phyloP scores from a whole-genome alignment of 139 green algal genomes.

The Haematococcus lacustris region DNA sequence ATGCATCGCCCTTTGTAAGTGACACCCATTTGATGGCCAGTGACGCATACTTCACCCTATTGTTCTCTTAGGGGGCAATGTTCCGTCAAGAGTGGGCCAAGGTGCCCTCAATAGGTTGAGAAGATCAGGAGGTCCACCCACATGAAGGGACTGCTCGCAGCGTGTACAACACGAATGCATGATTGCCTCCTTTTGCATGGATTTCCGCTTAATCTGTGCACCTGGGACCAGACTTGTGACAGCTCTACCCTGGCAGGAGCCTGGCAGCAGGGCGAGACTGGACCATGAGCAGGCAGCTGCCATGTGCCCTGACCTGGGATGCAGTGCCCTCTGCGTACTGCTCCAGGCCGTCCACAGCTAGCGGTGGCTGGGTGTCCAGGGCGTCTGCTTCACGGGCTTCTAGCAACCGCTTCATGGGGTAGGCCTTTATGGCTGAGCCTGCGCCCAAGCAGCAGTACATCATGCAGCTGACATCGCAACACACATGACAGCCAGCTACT shows the following conservation, averaged over 20 bases:
- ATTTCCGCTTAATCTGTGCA: background rate
- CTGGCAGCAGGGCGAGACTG: too few species aligned
- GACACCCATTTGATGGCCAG: too few species aligned
- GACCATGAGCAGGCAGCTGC: background rate
- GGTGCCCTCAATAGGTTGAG: too few species aligned
- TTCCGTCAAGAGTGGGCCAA: too few species aligned
- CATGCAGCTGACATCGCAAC: background rate
- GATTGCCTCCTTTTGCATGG: background rate
- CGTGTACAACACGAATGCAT: too few species aligned
- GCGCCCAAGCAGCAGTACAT: background rate
- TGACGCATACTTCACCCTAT: too few species aligned
- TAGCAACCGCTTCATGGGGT: slow-evolving; percentile 67
- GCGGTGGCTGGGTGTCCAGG: slow-evolving; percentile 35
- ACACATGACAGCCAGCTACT: background rate
- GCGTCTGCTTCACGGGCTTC: slow-evolving; percentile 52
- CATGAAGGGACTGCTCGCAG: too few species aligned
- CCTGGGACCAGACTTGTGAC: background rate
- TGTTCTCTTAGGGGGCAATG: too few species aligned
- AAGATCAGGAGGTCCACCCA: background rate
- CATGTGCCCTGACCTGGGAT: slow-evolving; percentile 21
- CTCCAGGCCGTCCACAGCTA: slow-evolving; percentile 57
- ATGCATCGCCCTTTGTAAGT: too few species aligned
- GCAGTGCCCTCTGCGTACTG: slow-evolving; percentile 62
- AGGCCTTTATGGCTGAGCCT: slow-evolving; percentile 32
- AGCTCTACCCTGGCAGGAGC: background rate